Conservation (phyloP, 1,284 basidiomycete species). For the Phylloporus sp. region DNA sequence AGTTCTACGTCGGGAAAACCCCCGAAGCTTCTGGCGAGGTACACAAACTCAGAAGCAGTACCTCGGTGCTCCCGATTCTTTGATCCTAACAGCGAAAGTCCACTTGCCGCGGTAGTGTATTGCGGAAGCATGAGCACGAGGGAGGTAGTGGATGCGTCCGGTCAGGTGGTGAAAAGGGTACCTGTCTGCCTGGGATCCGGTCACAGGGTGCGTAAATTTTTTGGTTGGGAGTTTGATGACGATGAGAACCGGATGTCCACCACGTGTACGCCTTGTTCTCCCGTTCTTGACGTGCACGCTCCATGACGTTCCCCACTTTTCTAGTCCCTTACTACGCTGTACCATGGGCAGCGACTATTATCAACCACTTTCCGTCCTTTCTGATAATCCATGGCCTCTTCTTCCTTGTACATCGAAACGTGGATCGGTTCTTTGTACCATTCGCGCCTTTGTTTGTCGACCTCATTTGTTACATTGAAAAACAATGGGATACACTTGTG, state of each 20-base stretch:
- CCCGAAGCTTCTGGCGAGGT: neutral
- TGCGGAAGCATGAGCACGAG: conserved; percentile 16
- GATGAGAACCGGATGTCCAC: conserved; percentile 13
- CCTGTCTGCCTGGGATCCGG: conserved; percentile 18
- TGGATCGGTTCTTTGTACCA: conserved; percentile 10
- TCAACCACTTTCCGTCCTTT: conserved; percentile 25
- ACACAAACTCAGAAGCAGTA: too few relatives aligned
- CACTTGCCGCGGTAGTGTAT: conserved; percentile 5
- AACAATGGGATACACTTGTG: conserved; percentile 31
- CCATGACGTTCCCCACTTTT: conserved; percentile 6
- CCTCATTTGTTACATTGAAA: conserved; percentile 25
- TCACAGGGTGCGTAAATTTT: conserved; percentile 6
- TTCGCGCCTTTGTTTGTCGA: conserved; percentile 22
- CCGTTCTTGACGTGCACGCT: neutral
- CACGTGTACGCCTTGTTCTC: conserved; percentile 1
- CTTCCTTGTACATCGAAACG: conserved; percentile 10
- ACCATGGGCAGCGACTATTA: conserved; percentile 27
- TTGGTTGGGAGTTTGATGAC: conserved; percentile 19
- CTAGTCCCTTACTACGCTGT: conserved; percentile 25
- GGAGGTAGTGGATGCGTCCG: conserved; percentile 16
- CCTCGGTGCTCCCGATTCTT: neutral
- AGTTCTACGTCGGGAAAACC: conserved; percentile 4
- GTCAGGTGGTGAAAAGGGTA: conserved; percentile 20
- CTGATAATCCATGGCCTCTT: conserved; percentile 18
- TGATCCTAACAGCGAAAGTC: neutral